Evolutionary conservation across 106 monocot species (phyloP), one percentile per base, ranked within the genome.

Genomic region (Acanthochlamys bracteata): DNA sequence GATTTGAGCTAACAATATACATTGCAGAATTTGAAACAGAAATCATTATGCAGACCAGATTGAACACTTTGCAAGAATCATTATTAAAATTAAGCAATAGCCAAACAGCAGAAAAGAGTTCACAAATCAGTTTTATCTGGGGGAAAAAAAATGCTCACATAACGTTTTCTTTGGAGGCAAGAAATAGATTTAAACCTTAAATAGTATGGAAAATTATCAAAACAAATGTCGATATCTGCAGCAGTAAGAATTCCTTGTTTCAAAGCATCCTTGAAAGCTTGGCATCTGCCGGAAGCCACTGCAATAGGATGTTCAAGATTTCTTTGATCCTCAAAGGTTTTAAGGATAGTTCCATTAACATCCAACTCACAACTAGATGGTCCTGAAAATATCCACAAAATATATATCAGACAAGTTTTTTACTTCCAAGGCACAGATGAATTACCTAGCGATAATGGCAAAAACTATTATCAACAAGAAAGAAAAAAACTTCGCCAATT

Each of bases 141-240:
- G 10, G 49, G 9, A n/a, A n/a, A 33, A 33, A 12, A 49, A 49
- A 4, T 1, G 17, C 17, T 49, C 17, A 49, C 43, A 49, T 49
- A 45, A 2, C 12, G 17, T 2, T 9, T 49, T 4, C 17, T 14
- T 12, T 49, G 17, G 17, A 49, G 49, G 9, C 49, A 49, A 49
- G 12, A 49, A 49, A 49, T 14, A 49, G 49, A 10, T 14, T 14
- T 14, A 17, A 49, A 99, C 98, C 98, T 92, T 59, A 99, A 25
- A 72, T 81, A 99, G 56, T 99, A 99, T 16, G 98, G 98, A 63
- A 99, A 92, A 63, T 77, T 81, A 25, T 99, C 85, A 71, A 92
- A 86, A 10, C 88, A 79, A 74, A 86, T 70, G 45, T 89, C 56
- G 4, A 83, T 81, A 57, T 88, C 79, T 67, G 39, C 66, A 25